phyloP scores from a whole-genome alignment of 192 early-diverging fungal genomes.

The Umbelopsis ramanniana region DNA sequence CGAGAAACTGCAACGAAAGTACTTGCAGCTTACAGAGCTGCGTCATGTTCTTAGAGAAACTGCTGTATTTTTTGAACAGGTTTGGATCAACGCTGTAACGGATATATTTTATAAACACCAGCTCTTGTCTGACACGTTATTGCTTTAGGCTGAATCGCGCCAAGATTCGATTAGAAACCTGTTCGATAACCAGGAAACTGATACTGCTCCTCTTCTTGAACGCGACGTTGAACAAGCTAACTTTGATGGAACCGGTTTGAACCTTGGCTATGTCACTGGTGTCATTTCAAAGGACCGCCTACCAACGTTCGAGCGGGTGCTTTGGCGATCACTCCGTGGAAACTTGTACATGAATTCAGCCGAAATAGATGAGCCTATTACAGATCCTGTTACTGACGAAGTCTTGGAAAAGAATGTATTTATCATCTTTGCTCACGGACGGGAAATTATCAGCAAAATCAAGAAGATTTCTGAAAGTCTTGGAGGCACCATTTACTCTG shows the following conservation, averaged over 20 bases:
- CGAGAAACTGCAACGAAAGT: constrained; percentile 86
- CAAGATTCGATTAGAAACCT: constrained; percentile 40
- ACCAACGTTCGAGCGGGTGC: constrained; percentile 91
- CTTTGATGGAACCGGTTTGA: constrained; percentile 45
- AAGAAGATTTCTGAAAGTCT: constrained; percentile 93
- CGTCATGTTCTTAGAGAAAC: constrained; percentile 91
- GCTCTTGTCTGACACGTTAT: not conserved
- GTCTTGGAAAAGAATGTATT: constrained; percentile 96
- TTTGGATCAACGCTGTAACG: constrained; percentile 29
- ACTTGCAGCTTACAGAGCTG: constrained; percentile 88
- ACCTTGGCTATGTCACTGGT: constrained; percentile 90
- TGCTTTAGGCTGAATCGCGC: constrained; percentile 41
- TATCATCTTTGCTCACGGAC: constrained; percentile 97
- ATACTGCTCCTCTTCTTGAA: constrained; percentile 62
- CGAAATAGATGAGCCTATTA: constrained; percentile 94
- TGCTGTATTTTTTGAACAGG: constrained; percentile 78
- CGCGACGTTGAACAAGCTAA: constrained; percentile 56
- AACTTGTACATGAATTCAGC: constrained; percentile 96
- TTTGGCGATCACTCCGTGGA: constrained; percentile 96
- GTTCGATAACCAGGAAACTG: constrained; percentile 55
- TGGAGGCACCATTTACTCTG: constrained; percentile 93
- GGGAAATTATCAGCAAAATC: constrained; percentile 87
- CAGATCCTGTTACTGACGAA: constrained; percentile 89
- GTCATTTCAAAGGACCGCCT: constrained; percentile 87
- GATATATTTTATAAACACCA: too few species aligned